Evolutionary conservation across 2,329 filamentous ascomycete genomes (phyloP).

Genomic region (Emmonsiellopsis sp.): DNA sequence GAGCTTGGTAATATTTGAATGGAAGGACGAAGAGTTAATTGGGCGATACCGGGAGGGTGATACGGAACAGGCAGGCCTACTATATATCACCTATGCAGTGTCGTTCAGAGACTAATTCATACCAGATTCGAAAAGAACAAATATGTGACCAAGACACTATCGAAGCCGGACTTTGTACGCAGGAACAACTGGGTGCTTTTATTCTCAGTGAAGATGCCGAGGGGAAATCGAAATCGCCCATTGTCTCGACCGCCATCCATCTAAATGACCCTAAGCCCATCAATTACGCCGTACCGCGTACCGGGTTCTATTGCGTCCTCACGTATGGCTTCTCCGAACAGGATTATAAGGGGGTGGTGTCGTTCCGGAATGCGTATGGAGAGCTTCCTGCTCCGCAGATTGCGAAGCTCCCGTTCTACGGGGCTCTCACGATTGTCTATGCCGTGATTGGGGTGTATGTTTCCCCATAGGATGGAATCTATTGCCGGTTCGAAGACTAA

Average conservation of each 20-base stretch:
- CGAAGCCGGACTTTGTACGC: slow-evolving; percentile 59
- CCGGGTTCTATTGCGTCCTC: slow-evolving; percentile 91
- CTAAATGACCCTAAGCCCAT: slow-evolving; percentile 62
- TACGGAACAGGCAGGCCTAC: slow-evolving; percentile 42
- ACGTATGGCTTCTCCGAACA: slow-evolving; percentile 59
- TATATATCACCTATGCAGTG: slow-evolving; percentile 13
- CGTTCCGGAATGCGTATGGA: slow-evolving; percentile 93
- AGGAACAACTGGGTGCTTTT: slow-evolving; percentile 72
- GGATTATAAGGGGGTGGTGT: slow-evolving; percentile 70
- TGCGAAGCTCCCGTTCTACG: slow-evolving; percentile 94
- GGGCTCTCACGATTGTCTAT: slow-evolving; percentile 86
- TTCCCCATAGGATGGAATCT: neutral
- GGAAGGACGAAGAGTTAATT: slow-evolving; percentile 72
- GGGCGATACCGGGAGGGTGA: slow-evolving; percentile 54
- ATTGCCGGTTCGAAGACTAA: slow-evolving; percentile 12
- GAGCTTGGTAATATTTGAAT: slow-evolving; percentile 88
- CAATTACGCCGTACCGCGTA: slow-evolving; percentile 78
- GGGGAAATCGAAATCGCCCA: slow-evolving; percentile 57
- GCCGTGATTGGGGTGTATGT: slow-evolving; percentile 66
- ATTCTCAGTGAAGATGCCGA: slow-evolving; percentile 70
- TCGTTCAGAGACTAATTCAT: slow-evolving; percentile 22
- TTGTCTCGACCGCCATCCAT: slow-evolving; percentile 72
- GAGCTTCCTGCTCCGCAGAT: slow-evolving; percentile 94
- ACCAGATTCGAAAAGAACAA: slow-evolving; percentile 44
- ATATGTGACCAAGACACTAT: slow-evolving; percentile 71